Evolutionary conservation across 768 basidiomycete genomes (phyloP), one percentile per base, ranked within the genome.

Genomic region (Mycena capillaripes): DNA sequence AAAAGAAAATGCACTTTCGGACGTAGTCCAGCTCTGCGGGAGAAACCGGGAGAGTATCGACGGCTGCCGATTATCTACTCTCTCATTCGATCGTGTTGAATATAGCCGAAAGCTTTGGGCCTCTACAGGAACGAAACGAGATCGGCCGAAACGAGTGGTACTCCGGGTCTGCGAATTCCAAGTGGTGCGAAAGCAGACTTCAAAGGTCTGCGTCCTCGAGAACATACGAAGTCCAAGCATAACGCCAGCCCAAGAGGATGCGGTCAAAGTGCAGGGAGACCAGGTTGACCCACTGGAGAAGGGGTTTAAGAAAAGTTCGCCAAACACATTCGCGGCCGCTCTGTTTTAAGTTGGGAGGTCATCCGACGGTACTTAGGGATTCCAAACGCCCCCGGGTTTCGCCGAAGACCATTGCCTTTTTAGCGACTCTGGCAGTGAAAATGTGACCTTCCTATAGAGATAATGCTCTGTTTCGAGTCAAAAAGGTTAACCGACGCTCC

Each of bases 1-100:
- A 70, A 96, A 87, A 1, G 93, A 95, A 1, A 93, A 91, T 10
- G 86, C 81, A 48, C 85, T 85, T 53, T 86, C 64, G 1, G 81
- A 73, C 4, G 29, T 34, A n/a, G 60, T 25, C 21, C 56, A 38
- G 44, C 42, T 53, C n/a, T 85, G 66, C 6, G 79, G 78, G 19
- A 78, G 46, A 48, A 81, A 66, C 25, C 80, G 78, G 5, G 79
- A 71, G 10, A 77, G 70, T 42, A 84, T 65, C 5, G 29, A 74
- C 12, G 66, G 52, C 21, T 17, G 71, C 59, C 29, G 73, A 65
- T 25, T 65, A 64, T 19, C 66, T 69, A n/a, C 34, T 63, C 5
- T 77, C 79, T 56, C 74, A 81, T 48, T 71, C 48, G 65, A 21
- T 9, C 52, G 27, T 8, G 73, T 65, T 19, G 73, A 74, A 44